Evolutionary conservation across 306 rosid species (phyloP).

Genomic region (Aeschynomene evenia): DNA sequence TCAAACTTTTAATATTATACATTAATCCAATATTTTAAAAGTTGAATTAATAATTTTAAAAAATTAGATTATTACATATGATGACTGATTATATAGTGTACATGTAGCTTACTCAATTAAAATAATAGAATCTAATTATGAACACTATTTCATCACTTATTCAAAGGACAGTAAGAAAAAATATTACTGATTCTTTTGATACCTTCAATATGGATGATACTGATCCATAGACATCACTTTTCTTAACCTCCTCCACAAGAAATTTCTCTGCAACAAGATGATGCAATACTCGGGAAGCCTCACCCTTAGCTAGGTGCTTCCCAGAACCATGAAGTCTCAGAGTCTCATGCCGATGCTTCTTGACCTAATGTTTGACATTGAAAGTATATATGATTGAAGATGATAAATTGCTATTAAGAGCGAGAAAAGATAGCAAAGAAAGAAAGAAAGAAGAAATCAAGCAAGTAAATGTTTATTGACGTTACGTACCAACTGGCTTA

Average conservation of each 20-base stretch:
- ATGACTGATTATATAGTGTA: no score
- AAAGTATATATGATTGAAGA: constrained; percentile 21
- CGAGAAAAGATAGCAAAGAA: constrained; percentile 3
- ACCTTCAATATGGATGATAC: constrained; percentile 88
- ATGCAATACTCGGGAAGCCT: constrained; percentile 89
- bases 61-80: no score
- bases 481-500: constrained; percentile 74
- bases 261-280: constrained; percentile 80
- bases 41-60: no score
- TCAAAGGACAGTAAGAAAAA: background rate
- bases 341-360: constrained; percentile 76
- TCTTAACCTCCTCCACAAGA: constrained; percentile 86
- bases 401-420: constrained; percentile 20
- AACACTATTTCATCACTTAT: constrained; percentile 9
- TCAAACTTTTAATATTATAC: no score
- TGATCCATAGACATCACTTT: constrained; percentile 90
- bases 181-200: constrained; percentile 1
- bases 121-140: constrained; percentile 26
- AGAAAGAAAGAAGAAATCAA: background rate
- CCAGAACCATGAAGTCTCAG: constrained; percentile 84
- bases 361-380: constrained; percentile 59
- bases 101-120: no score
- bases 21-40: no score
- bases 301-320: constrained; percentile 80
- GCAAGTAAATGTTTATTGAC: constrained; percentile 30